Evolutionary conservation across 116 monocot species (phyloP).

Genomic region (Papilionanthe hybrid): DNA sequence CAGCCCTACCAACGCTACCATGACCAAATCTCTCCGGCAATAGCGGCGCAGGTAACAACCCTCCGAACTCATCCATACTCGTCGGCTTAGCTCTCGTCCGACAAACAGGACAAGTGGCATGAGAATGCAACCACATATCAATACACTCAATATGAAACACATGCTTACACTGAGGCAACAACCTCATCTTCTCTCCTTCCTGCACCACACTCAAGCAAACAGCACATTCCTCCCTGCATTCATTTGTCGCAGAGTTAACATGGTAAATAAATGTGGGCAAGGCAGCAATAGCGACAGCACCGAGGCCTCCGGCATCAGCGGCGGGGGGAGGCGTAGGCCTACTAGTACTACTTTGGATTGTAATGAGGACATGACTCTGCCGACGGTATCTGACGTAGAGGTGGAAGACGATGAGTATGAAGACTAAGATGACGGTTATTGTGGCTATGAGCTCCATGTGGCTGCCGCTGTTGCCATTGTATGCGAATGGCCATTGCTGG

Average conservation of each 20-base stretch:
- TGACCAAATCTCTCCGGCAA: background rate
- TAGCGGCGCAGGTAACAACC: background rate
- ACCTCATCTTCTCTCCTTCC: conserved; percentile 19
- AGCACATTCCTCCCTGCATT: conserved; percentile 7
- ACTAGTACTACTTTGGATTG: background rate
- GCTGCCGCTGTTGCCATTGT: too few species aligned
- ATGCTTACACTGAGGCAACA: conserved; percentile 25
- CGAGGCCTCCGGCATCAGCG: conserved; percentile 12
- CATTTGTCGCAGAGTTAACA: background rate
- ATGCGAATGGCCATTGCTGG: background rate
- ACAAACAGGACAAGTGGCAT: conserved; percentile 26
- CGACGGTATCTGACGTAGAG: conserved; percentile 23
- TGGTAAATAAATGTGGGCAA: conserved; percentile 30
- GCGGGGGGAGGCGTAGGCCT: background rate
- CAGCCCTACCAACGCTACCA: background rate
- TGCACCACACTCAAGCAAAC: conserved; percentile 27
- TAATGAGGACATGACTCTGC: conserved; percentile 4
- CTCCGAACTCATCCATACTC: background rate
- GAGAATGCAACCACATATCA: conserved; percentile 26
- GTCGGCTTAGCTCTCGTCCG: conserved; percentile 10
- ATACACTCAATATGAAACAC: conserved; percentile 23
- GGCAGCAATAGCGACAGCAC: conserved; percentile 22
- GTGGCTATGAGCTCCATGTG: conserved; percentile 7
- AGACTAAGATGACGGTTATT: conserved; percentile 19
- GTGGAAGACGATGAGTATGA: conserved; percentile 28